phyloP scores from a whole-genome alignment of 1,284 basidiomycete species.

The Tremellales sp. region DNA sequence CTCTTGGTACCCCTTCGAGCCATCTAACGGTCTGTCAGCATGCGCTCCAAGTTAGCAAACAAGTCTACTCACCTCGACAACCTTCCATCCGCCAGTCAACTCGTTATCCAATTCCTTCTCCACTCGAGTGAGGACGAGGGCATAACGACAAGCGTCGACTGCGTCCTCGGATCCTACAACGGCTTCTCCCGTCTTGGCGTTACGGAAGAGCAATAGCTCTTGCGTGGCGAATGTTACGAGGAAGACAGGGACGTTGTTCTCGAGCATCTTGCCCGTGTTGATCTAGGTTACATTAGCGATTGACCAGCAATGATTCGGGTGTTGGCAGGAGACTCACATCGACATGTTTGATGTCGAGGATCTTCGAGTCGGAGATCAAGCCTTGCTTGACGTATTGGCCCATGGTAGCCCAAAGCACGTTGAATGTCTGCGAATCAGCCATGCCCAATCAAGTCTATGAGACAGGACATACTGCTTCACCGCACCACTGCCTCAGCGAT shows the following conservation, averaged over 20 bases:
- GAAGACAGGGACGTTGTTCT: conserved; percentile 84
- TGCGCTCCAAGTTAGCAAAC: not conserved
- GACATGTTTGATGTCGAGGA: conserved; percentile 90
- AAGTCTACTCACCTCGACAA: conserved; percentile 71
- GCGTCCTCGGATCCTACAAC: conserved; percentile 80
- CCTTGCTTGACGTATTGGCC: conserved; percentile 89
- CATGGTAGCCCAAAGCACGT: conserved; percentile 96
- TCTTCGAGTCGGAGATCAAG: conserved; percentile 81
- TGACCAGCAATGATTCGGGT: not conserved
- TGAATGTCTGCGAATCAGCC: conserved; percentile 66
- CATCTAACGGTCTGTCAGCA: conserved; percentile 17
- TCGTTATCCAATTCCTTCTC: conserved; percentile 84
- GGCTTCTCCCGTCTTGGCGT: conserved; percentile 79
- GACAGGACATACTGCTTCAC: conserved; percentile 77
- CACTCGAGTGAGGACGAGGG: conserved; percentile 81
- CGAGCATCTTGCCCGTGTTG: conserved; percentile 69
- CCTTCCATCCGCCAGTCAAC: conserved; percentile 96
- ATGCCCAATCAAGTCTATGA: not conserved
- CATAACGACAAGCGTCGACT: conserved; percentile 91
- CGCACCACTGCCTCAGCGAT: conserved; percentile 84
- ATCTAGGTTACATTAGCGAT: conserved; percentile 9
- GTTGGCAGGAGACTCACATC: conserved; percentile 57
- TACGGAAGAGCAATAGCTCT: conserved; percentile 88
- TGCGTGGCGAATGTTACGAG: conserved; percentile 92
- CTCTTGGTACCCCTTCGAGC: conserved; percentile 28